Conservation (phyloP, 2,329 filamentous ascomycete species). For the Hymenoscyphus fructigenus region DNA sequence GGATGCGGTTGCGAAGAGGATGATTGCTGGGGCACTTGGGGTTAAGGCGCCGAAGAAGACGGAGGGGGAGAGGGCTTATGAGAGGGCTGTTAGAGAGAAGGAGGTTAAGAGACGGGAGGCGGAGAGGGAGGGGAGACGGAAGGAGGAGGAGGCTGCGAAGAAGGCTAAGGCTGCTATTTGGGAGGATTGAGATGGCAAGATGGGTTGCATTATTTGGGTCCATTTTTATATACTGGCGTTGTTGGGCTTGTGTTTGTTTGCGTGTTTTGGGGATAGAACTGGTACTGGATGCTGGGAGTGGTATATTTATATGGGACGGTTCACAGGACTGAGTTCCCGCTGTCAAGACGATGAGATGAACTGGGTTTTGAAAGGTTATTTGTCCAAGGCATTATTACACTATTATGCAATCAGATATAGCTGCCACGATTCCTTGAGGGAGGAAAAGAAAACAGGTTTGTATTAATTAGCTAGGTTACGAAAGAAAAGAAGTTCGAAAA, state of each 20-base stretch:
- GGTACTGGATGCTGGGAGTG: not conserved
- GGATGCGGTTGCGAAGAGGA: conserved; percentile 80
- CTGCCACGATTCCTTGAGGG: not conserved
- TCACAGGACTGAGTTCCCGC: not conserved
- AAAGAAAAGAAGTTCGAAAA: no score
- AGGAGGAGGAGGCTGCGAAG: conserved; percentile 63
- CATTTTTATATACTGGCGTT: conserved; percentile 1
- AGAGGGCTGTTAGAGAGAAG: conserved; percentile 77
- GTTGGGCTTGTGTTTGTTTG: not conserved
- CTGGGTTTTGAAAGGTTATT: not conserved
- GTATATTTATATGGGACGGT: not conserved
- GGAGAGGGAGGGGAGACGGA: conserved; percentile 63
- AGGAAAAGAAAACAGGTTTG: not conserved
- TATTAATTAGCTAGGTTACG: no score
- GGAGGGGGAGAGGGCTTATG: conserved; percentile 86
- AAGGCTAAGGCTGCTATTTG: conserved; percentile 82
- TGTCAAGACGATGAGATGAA: not conserved
- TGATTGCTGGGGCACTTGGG: conserved; percentile 88
- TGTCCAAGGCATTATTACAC: not conserved
- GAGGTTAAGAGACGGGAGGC: conserved; percentile 75
- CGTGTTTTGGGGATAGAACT: not conserved
- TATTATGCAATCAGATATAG: not conserved
- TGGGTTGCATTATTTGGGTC: conserved; percentile 1
- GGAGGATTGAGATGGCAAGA: conserved; percentile 61
- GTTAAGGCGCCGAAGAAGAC: conserved; percentile 78